Percentiles rank a stretch among this genome's conserved stretches.
Evolutionary conservation across 2,329 filamentous ascomycete genomes (phyloP).

Genomic region (Venturiaceae sp.): DNA sequence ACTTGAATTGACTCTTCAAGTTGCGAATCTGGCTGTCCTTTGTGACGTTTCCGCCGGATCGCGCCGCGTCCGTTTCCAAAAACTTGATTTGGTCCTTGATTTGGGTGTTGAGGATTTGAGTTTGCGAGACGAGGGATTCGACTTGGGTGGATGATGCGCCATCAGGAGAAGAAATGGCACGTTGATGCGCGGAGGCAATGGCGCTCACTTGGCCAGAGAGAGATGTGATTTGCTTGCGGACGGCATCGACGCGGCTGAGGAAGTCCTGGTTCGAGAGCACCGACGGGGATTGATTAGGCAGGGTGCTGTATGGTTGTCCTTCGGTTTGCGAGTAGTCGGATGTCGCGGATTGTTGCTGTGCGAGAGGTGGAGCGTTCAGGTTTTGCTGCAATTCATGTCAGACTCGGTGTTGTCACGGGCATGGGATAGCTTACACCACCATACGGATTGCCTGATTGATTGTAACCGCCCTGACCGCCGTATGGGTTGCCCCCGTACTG

Average conservation of each 20-base stretch:
- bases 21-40: conserved; percentile 62
- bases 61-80: conserved; percentile 59
- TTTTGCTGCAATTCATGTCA: conserved; percentile 6
- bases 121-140: conserved; percentile 58
- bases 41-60: conserved; percentile 52
- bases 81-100: conserved; percentile 73
- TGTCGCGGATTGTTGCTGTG: conserved; percentile 25
- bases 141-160: conserved; percentile 42
- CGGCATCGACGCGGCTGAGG: conserved; percentile 54
- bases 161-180: conserved; percentile 58
- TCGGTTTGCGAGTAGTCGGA: conserved; percentile 23
- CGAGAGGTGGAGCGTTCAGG: conserved; percentile 15
- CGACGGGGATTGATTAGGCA: conserved; percentile 16
- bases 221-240: conserved; percentile 57
- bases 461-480: conserved; percentile 36
- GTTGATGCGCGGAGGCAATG: conserved; percentile 63
- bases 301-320: not conserved
- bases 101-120: conserved; percentile 61
- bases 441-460: conserved; percentile 23
- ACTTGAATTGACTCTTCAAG: conserved; percentile 63
- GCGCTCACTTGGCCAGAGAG: conserved; percentile 58
- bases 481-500: conserved; percentile 54
- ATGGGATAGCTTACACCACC: conserved; percentile 15
- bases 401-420: conserved; percentile 10
- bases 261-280: conserved; percentile 57